phyloP scores from a whole-genome alignment of 2,329 filamentous ascomycete species.

The Orbilia brochopaga region DNA sequence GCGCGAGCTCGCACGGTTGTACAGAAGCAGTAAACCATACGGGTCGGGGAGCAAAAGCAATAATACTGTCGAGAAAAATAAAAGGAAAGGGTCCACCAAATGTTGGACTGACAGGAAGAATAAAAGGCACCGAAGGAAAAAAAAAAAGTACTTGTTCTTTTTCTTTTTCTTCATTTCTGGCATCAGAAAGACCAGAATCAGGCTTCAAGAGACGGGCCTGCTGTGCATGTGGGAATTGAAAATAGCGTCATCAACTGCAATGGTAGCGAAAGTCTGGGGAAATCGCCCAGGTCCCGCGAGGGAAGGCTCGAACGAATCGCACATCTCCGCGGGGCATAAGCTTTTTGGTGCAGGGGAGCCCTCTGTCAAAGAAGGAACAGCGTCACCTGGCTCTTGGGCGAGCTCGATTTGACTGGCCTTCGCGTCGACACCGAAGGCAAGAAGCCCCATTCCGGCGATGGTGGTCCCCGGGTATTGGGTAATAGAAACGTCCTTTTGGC shows the following conservation, averaged over 20 bases:
- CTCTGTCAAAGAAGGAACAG: conserved; percentile 23
- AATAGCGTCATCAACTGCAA: conserved; percentile 48
- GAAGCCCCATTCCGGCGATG: conserved; percentile 10
- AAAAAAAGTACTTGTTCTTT: conserved; percentile 26
- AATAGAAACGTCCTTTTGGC: conserved; percentile 11
- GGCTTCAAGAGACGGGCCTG: conserved; percentile 31
- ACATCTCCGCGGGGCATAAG: conserved; percentile 29
- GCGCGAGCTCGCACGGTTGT: conserved; percentile 43
- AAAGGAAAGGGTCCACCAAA: conserved; percentile 1
- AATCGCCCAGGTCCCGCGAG: conserved; percentile 7
- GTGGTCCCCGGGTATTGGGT: conserved; percentile 27
- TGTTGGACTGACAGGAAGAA: background rate
- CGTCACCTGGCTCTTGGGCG: conserved; percentile 33
- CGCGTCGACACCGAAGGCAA: conserved; percentile 34
- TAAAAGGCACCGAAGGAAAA: conserved; percentile 8
- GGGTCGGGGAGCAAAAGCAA: conserved; percentile 23
- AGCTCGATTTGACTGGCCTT: conserved; percentile 18
- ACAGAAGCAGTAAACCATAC: conserved; percentile 43
- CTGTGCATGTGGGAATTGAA: conserved; percentile 37
- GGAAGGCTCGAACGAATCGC: background rate
- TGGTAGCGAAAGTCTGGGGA: conserved; percentile 50
- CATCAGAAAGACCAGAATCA: conserved; percentile 36
- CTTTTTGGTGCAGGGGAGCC: conserved; percentile 28
- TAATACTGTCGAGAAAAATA: background rate
- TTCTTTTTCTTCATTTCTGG: conserved; percentile 12